These are phyloP conservation scores for Salisapilia sapeloensis DNA, from an alignment of 352 stramenopile genomes.

Conservation along the genomic window DNA sequence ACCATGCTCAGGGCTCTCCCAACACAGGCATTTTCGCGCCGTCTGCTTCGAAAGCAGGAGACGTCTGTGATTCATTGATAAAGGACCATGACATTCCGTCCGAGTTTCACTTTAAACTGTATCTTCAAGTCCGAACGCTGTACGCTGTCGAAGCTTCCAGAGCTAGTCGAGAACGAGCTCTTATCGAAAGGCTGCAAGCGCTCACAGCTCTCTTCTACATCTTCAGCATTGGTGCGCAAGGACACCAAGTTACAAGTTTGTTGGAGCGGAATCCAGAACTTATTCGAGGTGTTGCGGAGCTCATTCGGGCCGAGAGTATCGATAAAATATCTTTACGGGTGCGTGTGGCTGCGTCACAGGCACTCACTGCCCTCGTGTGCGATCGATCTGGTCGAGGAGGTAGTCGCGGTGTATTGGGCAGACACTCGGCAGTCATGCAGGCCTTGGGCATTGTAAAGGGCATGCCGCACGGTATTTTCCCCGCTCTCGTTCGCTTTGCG, in stretches of 20 bases:
- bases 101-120: constrained; percentile 57
- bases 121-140: constrained; percentile 35
- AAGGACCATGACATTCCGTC: constrained; percentile 23
- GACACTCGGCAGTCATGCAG: constrained; percentile 64
- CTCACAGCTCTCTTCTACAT: constrained; percentile 58
- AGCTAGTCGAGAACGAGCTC: constrained; percentile 18
- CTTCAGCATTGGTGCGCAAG: constrained; percentile 59
- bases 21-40: constrained; percentile 1
- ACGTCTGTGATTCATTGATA: constrained; percentile 37
- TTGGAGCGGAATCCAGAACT: constrained; percentile 66
- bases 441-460: constrained; percentile 65
- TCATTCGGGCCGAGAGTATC: constrained; percentile 54
- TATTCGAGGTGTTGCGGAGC: constrained; percentile 45
- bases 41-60: constrained; percentile 13
- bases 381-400: constrained; percentile 46
- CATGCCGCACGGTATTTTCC: constrained; percentile 60
- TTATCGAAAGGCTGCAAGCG: constrained; percentile 53
- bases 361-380: constrained; percentile 63
- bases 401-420: constrained; percentile 46
- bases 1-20: not conserved
- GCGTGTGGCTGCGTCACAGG: constrained; percentile 38
- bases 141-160: constrained; percentile 12
- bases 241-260: constrained; percentile 58
- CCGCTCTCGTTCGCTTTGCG: constrained; percentile 63
- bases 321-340: constrained; percentile 39